Percentiles rank a stretch among this genome's conserved stretches.
Evolutionary conservation across 2,329 filamentous ascomycete species (phyloP).

Genomic region (Taxawa tesnikishii): DNA sequence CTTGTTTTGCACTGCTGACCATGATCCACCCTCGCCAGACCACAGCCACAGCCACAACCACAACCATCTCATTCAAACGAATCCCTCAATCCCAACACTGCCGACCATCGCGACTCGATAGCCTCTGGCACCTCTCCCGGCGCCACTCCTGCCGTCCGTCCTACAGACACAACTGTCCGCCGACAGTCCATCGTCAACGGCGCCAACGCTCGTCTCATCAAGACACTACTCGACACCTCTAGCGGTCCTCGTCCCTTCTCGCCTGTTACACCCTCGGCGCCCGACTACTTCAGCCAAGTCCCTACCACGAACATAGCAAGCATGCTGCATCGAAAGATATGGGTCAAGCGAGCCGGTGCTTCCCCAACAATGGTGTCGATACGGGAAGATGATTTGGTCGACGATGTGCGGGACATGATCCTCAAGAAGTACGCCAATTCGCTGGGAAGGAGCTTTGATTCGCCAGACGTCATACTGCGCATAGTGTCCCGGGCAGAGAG

Average conservation of each 20-base stretch:
- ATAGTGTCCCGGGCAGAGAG: slow-evolving; percentile 49
- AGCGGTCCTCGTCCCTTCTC: slow-evolving; percentile 11
- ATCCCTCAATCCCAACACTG: no score
- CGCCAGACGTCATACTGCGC: slow-evolving; percentile 75
- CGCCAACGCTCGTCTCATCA: slow-evolving; percentile 33
- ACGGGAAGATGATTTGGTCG: slow-evolving; percentile 78
- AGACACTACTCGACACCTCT: slow-evolving; percentile 39
- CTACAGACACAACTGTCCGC: slow-evolving; percentile 30
- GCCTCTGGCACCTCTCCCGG: no score
- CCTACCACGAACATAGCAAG: slow-evolving; percentile 14
- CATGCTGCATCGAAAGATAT: slow-evolving; percentile 70
- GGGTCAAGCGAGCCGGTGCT: slow-evolving; percentile 78
- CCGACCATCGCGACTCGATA: no score
- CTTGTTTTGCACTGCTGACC: no score
- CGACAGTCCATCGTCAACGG: slow-evolving; percentile 25
- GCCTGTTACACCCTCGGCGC: background rate
- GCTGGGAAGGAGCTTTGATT: slow-evolving; percentile 75
- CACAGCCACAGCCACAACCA: no score
- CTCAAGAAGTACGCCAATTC: slow-evolving; percentile 90
- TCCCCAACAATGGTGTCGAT: slow-evolving; percentile 82
- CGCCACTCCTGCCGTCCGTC: slow-evolving; percentile 11
- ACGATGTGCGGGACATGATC: slow-evolving; percentile 88
- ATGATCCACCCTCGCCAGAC: no score
- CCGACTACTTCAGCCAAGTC: slow-evolving; percentile 4
- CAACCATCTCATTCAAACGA: no score